phyloP scores from a whole-genome alignment of 768 basidiomycete species.

The Leccinum imitatum region DNA sequence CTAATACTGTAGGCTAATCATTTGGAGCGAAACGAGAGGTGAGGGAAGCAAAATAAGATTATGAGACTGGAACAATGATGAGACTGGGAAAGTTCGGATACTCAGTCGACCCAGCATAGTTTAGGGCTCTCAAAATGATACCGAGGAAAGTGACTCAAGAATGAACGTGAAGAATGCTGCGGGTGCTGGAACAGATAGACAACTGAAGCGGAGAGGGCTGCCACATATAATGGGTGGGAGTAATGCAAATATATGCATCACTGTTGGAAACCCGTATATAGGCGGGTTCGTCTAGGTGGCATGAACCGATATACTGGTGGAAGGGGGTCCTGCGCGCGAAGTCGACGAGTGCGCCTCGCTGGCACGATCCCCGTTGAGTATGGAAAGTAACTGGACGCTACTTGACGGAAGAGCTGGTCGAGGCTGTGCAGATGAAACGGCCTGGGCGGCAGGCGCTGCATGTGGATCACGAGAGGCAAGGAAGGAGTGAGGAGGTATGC shows the following conservation, averaged over 20 bases:
- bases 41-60: slow-evolving; percentile 29
- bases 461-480: slow-evolving; percentile 17
- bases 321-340: slow-evolving; percentile 10
- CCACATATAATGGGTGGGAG: slow-evolving; percentile 6
- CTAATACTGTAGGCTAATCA: slow-evolving; percentile 32
- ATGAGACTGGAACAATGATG: slow-evolving; percentile 29
- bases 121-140: slow-evolving; percentile 17
- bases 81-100: slow-evolving; percentile 27
- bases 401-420: slow-evolving; percentile 22
- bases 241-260: slow-evolving; percentile 24
- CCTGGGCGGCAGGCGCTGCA: slow-evolving; percentile 12
- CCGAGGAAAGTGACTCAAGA: slow-evolving; percentile 19
- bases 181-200: slow-evolving; percentile 1
- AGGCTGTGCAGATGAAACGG: slow-evolving; percentile 12
- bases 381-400: slow-evolving; percentile 35
- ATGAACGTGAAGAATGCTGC: slow-evolving; percentile 1
- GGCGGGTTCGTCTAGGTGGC: slow-evolving; percentile 23
- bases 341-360: slow-evolving; percentile 8
- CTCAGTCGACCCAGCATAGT: slow-evolving; percentile 23
- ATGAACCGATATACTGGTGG: slow-evolving; percentile 18
- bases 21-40: slow-evolving; percentile 18
- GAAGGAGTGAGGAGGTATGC: slow-evolving; percentile 9
- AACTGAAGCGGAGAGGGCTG: slow-evolving; percentile 3
- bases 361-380: slow-evolving; percentile 32
- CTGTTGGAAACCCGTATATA: slow-evolving; percentile 8